Conservation (phyloP, 202 grass and related monocot genomes). For the Bolboschoenoplectus hybrid region DNA sequence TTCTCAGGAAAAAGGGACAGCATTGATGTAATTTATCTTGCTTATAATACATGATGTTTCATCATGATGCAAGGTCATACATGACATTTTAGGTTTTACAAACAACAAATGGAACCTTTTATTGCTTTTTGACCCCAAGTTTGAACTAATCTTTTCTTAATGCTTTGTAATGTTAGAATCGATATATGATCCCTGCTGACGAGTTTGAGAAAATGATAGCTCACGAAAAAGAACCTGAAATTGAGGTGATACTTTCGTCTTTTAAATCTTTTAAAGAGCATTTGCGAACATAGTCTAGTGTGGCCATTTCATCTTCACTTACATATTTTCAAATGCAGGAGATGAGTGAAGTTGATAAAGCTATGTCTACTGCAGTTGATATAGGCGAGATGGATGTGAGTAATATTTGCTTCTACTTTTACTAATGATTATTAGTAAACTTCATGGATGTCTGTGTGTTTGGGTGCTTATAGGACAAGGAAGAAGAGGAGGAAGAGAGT, state of each 20-base stretch:
- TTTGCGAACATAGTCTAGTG: neutral
- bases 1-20: slow-evolving; percentile 11
- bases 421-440: slow-evolving; percentile 34
- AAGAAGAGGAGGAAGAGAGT: slow-evolving; percentile 51
- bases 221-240: slow-evolving; percentile 56
- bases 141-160: slow-evolving; percentile 26
- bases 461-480: slow-evolving; percentile 51
- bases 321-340: slow-evolving; percentile 46
- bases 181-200: slow-evolving; percentile 26
- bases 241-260: slow-evolving; percentile 54
- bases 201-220: slow-evolving; percentile 35
- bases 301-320: slow-evolving; percentile 38
- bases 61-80: neutral
- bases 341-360: slow-evolving; percentile 57
- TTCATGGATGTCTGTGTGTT: slow-evolving; percentile 39
- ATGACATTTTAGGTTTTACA: neutral
- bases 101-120: neutral
- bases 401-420: slow-evolving; percentile 44
- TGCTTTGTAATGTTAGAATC: slow-evolving; percentile 38
- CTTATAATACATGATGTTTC: neutral
- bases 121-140: slow-evolving; percentile 16
- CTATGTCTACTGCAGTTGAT: slow-evolving; percentile 87
- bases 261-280: slow-evolving; percentile 14
- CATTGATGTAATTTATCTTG: slow-evolving; percentile 39
- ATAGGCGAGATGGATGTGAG: slow-evolving; percentile 88